These are phyloP conservation scores for Melampsora larici-populina DNA, from an alignment of 1,284 basidiomycete species.

Conservation along the genomic window DNA sequence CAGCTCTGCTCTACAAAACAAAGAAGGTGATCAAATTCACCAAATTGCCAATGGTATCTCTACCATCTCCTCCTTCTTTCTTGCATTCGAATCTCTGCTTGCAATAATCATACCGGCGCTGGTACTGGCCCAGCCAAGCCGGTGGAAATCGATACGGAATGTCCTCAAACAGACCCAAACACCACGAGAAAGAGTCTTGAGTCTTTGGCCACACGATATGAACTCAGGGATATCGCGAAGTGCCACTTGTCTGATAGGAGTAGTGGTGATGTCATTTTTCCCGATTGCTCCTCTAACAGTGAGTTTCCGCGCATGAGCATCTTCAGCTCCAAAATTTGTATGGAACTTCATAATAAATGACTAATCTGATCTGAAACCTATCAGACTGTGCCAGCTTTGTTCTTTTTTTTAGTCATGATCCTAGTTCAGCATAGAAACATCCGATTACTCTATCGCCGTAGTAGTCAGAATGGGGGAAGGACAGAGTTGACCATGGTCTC, in stretches of 20 bases:
- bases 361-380: neutral
- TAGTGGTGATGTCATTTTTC: constrained; percentile 8
- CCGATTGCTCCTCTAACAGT: constrained; percentile 26
- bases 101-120: constrained; percentile 24
- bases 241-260: constrained; percentile 14
- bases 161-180: constrained; percentile 25
- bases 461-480: constrained; percentile 24
- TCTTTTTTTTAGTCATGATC: constrained; percentile 33
- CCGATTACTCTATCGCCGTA: constrained; percentile 16
- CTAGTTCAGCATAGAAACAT: constrained; percentile 28
- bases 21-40: neutral
- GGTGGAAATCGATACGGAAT: neutral
- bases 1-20: neutral
- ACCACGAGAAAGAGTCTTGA: constrained; percentile 32
- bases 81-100: constrained; percentile 16
- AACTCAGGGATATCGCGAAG: constrained; percentile 9
- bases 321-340: neutral
- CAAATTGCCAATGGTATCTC: constrained; percentile 6
- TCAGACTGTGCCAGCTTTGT: constrained; percentile 19
- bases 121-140: constrained; percentile 21
- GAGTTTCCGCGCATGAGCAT: neutral
- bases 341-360: neutral
- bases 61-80: constrained; percentile 17
- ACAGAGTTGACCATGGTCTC: constrained; percentile 10
- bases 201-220: constrained; percentile 26